phyloP scores from a whole-genome alignment of 768 basidiomycete genomes.

The Dentipellis sp. region DNA sequence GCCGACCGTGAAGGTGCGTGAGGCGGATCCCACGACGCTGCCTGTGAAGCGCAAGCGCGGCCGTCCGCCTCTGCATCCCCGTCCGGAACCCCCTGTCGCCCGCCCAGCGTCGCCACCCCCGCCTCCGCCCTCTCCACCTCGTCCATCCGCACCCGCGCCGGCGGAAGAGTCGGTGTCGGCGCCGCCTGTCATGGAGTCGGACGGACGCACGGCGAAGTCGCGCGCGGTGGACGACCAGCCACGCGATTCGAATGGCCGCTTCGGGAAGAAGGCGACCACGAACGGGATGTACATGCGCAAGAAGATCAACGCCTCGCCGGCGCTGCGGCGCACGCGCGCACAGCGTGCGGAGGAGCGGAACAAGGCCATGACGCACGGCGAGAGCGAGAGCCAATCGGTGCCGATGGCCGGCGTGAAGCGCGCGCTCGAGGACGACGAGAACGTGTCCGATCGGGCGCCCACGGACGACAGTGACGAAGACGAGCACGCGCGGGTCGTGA shows the following conservation, averaged over 20 bases:
- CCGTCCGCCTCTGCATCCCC: conserved; percentile 6
- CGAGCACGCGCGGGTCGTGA: background rate
- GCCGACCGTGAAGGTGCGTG: conserved; percentile 24
- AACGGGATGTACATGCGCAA: conserved; percentile 33
- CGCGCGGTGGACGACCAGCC: conserved; percentile 45
- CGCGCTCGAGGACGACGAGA: background rate
- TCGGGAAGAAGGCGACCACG: conserved; percentile 50
- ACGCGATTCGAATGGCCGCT: conserved; percentile 54
- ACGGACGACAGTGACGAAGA: background rate
- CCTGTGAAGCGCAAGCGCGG: conserved; percentile 12
- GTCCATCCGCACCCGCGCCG: background rate
- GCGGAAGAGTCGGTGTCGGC: conserved; percentile 7
- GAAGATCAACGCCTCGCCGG: background rate
- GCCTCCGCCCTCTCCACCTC: background rate
- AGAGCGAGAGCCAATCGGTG: background rate
- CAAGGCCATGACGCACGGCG: conserved; percentile 4
- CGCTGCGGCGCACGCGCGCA: conserved; percentile 7
- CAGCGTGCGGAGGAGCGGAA: conserved; percentile 14
- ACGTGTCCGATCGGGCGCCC: background rate
- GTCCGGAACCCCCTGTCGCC: conserved; percentile 1
- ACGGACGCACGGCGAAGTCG: conserved; percentile 28
- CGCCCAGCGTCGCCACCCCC: background rate
- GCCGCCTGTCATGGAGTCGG: background rate
- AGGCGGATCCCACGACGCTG: conserved; percentile 14
- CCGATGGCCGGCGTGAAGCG: background rate